phyloP scores from a whole-genome alignment of 2,329 filamentous ascomycete genomes.

The Fusarium palustre region DNA sequence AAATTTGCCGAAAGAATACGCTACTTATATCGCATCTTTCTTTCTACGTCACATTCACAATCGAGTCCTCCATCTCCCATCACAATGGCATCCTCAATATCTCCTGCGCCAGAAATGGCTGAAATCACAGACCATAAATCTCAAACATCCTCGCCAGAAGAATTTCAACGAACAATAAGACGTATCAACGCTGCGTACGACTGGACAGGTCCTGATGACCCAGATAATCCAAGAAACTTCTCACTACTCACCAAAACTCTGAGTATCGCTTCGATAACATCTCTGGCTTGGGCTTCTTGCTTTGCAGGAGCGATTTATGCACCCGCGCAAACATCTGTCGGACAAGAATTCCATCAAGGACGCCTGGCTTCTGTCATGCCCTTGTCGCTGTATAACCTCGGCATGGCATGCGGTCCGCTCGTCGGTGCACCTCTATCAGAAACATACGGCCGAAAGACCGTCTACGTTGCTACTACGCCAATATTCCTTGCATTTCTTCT shows the following conservation, averaged over 20 bases:
- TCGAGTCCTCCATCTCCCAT: not conserved
- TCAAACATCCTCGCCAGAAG: not conserved
- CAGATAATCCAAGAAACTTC: conserved; percentile 35
- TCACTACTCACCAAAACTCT: not conserved
- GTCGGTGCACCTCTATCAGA: conserved; percentile 30
- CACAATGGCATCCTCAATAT: not conserved
- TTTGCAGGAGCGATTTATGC: conserved; percentile 30
- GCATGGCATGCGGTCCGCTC: conserved; percentile 32
- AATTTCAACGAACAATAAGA: conserved; percentile 14
- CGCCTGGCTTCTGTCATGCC: conserved; percentile 3
- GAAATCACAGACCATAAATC: not conserved
- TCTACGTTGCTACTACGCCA: conserved; percentile 27
- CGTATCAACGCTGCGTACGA: conserved; percentile 35
- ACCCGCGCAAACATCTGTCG: conserved; percentile 12
- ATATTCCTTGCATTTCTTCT: conserved; percentile 28
- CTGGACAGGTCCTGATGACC: conserved; percentile 23
- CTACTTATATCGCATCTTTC: not conserved
- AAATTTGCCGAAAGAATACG: not conserved
- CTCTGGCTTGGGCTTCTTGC: conserved; percentile 8
- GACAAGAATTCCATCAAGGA: conserved; percentile 3
- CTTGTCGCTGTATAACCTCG: conserved; percentile 30
- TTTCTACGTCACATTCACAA: not conserved
- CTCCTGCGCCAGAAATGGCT: conserved; percentile 1
- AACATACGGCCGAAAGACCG: conserved; percentile 28
- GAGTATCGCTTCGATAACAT: conserved; percentile 24